Evolutionary conservation across 2,329 filamentous ascomycete genomes (phyloP).

Genomic region (Colletotrichum viniferum): DNA sequence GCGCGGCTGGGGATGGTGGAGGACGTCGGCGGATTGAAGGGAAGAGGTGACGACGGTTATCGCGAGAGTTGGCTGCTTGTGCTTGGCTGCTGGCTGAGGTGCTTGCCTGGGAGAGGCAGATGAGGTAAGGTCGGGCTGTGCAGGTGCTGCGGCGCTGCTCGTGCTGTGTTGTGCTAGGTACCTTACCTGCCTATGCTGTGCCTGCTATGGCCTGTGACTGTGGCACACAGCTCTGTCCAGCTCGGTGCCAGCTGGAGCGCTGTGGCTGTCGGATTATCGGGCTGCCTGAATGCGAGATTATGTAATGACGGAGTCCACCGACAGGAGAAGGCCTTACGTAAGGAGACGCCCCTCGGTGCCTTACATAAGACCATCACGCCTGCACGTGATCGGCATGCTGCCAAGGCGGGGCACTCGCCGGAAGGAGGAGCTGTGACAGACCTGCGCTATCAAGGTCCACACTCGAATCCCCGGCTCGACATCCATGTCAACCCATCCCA

Average conservation of each 20-base stretch:
- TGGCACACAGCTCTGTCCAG: neutral
- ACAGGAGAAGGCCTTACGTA: neutral
- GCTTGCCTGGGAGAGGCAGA: neutral
- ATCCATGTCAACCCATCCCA: neutral
- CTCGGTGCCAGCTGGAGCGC: neutral
- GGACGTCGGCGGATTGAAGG: neutral
- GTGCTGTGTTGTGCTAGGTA: neutral
- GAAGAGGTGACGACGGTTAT: slow-evolving; percentile 6
- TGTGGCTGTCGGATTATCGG: neutral
- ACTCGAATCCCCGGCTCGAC: neutral
- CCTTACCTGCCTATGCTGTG: neutral
- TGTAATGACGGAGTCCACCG: neutral
- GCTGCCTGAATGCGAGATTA: neutral
- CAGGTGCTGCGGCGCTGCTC: neutral
- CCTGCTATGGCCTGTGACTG: neutral
- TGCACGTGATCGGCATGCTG: neutral
- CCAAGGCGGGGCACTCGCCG: neutral
- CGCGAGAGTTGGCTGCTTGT: neutral
- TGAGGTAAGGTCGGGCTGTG: slow-evolving; percentile 8
- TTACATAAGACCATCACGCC: neutral
- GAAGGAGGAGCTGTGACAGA: neutral
- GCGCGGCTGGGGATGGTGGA: neutral
- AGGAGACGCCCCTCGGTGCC: accelerated
- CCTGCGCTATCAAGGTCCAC: neutral
- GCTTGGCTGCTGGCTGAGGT: neutral